Evolutionary conservation across 2,329 filamentous ascomycete species (phyloP), one percentile per base, ranked within the genome.

Genomic region (Colletotrichum sp.): DNA sequence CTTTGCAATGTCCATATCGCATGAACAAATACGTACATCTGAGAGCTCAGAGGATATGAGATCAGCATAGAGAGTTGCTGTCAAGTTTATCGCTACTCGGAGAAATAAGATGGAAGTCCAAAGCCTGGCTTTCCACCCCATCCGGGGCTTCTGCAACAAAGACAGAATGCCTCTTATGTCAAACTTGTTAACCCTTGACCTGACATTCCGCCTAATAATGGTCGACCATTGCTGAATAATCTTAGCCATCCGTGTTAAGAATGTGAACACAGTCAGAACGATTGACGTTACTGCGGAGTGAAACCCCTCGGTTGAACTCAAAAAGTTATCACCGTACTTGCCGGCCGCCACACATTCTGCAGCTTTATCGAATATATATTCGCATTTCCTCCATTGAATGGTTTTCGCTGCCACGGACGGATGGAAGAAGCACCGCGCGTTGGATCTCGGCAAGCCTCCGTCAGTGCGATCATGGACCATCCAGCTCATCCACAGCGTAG

Each of bases 321-420:
- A 44, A 44, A 3, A n/a, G 36, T 1, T 1, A 18, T 1, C 36
- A n/a, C 3, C 7, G 16, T n/a, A 18, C 0, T 3, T 0, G 16
- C n/a, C 12, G 2, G 28, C 18, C 1, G 59, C 30, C 13, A 32
- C 32, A 10, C 21, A 24, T 7, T 36, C 6, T 34, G 30, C 30
- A 30, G 28, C 28, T 30, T 30, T 7, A 30, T 30, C 28, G 28
- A 10, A 9, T 30, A 30, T 30, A 9, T 30, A 30, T 30, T 30
- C 30, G 30, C 30, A 30, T 30, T 30, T 44, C 3, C 39, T 44
- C 39, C 21, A 10, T 52, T 18, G 16, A 55, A 15, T 13, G 13
- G 16, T 39, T 57, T 44, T 13, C 26, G 6, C 9, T n/a, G 26
- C 39, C 8, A 32, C 18, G 1, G 8, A 5, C 3, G 7, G 36